Evolutionary conservation across 163 green algal genomes (phyloP), one percentile per base, ranked within the genome.

Genomic region (Scenedesmus sp.): DNA sequence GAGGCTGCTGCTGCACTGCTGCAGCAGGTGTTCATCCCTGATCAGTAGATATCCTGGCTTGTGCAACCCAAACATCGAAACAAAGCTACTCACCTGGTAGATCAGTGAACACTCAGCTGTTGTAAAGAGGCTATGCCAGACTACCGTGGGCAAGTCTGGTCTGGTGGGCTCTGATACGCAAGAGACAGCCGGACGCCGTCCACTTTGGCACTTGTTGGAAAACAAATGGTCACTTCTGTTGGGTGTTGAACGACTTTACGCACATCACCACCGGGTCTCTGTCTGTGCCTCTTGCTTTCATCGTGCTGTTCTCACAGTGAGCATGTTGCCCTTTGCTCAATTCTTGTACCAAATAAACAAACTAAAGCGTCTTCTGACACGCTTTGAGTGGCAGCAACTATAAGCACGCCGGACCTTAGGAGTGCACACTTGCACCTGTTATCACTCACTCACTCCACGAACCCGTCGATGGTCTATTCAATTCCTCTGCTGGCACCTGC

Each of bases 361-460:
- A 26, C 66, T 64, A 34, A 26, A 4, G 26, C 2, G 66, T 23
- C 67, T 79, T 23, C 10, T 3, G 6, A 5, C 2, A 52, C 9
- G 4, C 23, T n/a, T 23, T 52, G 23, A n/a, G 23, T 52, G 6
- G 23, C 20, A n/a, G 70, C 70, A 79, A 23, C 70, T 23, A 16
- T 13, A 23, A 79, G 70, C 70, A 79, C 70, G 70, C 70, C 70
- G 70, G 70, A 79, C 70, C 70, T 79, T 79, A 79, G 70, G 70
- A 46, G 70, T 79, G 70, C 70, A 79, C 70, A 79, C 70, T 79
- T 13, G 23, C 70, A 79, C 70, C 70, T 79, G 70, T 79, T 46
- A 79, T 13, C 70, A 79, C 23, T 8, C 70, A 79, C 70, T 79
- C 20, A 5, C 4, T 52, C 6, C 70, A 52, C 20, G 15, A 15